phyloP scores from a whole-genome alignment of 1,284 basidiomycete species.

The Apiotrichum gracile region DNA sequence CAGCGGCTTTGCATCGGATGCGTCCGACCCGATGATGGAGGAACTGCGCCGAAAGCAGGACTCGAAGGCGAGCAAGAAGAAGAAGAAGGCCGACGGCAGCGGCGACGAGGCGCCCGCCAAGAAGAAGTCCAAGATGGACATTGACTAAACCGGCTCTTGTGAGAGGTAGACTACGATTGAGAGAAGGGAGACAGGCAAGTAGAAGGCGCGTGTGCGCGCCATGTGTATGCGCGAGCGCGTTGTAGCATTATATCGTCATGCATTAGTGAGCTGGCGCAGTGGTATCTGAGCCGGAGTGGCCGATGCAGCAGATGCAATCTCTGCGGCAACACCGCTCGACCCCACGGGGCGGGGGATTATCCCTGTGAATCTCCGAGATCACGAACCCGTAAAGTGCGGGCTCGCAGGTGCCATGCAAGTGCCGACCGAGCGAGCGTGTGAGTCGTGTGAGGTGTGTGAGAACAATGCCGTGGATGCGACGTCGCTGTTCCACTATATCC shows the following conservation, averaged over 20 bases:
- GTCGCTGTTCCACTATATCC: too few relatives aligned
- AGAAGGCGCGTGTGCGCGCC: not conserved
- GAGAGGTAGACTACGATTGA: not conserved
- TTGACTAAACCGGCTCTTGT: not conserved
- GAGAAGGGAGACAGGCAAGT: not conserved
- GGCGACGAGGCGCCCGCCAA: conserved; percentile 29
- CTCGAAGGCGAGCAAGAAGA: conserved; percentile 53
- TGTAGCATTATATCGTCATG: conserved; percentile 4
- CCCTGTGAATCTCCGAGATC: too few relatives aligned
- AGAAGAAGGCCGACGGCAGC: conserved; percentile 28
- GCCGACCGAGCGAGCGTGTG: too few relatives aligned
- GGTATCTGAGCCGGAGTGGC: too few relatives aligned
- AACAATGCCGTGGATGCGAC: too few relatives aligned
- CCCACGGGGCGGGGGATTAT: too few relatives aligned
- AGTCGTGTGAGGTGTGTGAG: too few relatives aligned
- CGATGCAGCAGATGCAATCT: too few relatives aligned
- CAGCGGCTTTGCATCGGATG: conserved; percentile 49
- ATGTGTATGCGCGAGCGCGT: not conserved
- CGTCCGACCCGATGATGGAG: conserved; percentile 58
- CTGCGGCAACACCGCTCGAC: too few relatives aligned
- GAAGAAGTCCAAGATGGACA: conserved; percentile 39
- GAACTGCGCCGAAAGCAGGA: conserved; percentile 53
- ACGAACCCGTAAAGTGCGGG: too few relatives aligned
- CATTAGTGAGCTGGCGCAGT: not conserved
- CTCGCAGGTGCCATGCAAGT: too few relatives aligned